Base-by-base conservation (phyloP, 331 rosid genomes). In the Dryas integrifolia region DNA sequence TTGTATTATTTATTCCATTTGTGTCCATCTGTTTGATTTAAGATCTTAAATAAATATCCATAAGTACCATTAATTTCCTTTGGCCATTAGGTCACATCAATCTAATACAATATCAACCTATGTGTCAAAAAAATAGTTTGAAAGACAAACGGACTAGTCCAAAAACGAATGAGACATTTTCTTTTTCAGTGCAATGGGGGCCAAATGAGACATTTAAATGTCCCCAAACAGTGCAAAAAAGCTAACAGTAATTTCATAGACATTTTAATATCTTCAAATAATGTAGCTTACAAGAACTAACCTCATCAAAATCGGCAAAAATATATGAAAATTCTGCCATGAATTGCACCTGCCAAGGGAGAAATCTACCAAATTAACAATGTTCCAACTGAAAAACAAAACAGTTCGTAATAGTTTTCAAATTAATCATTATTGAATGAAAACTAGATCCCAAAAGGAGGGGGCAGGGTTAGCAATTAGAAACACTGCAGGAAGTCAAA, bases 231-330 rank as follows among this genome's bases (percentile, higher is more conserved):
- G 48, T 58, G 58, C 7, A 46, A 10, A 69, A 21, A 53, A 65
- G 46, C 53, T 46, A 72, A 56, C 57, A 71, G 50, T 63, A 75
- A 65, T 18, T 59, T 21, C 61, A 61, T 9, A 18, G 46, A 67
- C 26, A 38, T 81, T 6, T 44, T 5, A 44, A 68, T 35, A 50
- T 65, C 72, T 69, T 45, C 67, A 61, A 50, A 57, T 35, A 69
- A 73, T 57, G 65, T 9, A 58, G 70, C 73, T 38, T 10, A 26
- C 76, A 55, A 60, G 45, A 70, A 77, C 85, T 72, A 70, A 95
- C 99, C 99, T 95, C 93, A 50, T 88, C 97, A 76, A 95, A 84
- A 83, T 88, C 93, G 9, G 10, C 84, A 83, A 92, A 90, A 73
- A 92, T 87, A 67, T 85, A 83, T 10, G 98, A 92, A 82, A 83